Evolutionary conservation across 345 rosid species (phyloP), one percentile per base, ranked within the genome.

Genomic region (Eucalyptus paniculata): DNA sequence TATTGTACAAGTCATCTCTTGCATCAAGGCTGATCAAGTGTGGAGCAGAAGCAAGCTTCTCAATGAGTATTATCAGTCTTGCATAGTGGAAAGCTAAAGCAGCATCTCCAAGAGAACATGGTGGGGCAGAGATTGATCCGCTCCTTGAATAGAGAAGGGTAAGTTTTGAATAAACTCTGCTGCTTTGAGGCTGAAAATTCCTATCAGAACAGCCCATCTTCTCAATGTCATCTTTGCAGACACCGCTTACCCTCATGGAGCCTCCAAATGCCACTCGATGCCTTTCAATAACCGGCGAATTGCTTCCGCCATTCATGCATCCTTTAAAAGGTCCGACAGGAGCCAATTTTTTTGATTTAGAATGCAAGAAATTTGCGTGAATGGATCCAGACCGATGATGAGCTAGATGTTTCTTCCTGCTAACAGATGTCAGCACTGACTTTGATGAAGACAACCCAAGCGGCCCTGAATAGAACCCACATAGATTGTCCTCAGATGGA

Each of bases 1-100:
- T 94, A 87, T 86, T 91, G 92, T 94, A 95, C 77, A 95, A 92
- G 69, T 93, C 95, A 56, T 94, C 95, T 90, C 94, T 92, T 32
- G 89, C 90, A 28, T 94, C 95, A 28, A 42, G 90, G 60, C 94
- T 90, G 34, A 96, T 91, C 91, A 92, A 62, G 89, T 92, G 93
- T 82, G 95, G 95, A 13, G 94, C 92, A 9, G 91, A 91, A 88
- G 91, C 93, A 67, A 94, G 90, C 89, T 92, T 94, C 92, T 96
- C 96, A n/a, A 95, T 92, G 88, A 92, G 88, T 88, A 92, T 62
- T 67, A 96, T 90, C 89, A 96, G 54, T 72, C 94, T 94, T 50
- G 96, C 96, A 65, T 96, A 96, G 83, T 91, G 95, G 50, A 94
- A 91, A 88, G 95, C 94, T 62, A 96, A 92, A n/a, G 94, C 97